Conservation (phyloP, 768 basidiomycete species). For the Lactarius vividus region DNA sequence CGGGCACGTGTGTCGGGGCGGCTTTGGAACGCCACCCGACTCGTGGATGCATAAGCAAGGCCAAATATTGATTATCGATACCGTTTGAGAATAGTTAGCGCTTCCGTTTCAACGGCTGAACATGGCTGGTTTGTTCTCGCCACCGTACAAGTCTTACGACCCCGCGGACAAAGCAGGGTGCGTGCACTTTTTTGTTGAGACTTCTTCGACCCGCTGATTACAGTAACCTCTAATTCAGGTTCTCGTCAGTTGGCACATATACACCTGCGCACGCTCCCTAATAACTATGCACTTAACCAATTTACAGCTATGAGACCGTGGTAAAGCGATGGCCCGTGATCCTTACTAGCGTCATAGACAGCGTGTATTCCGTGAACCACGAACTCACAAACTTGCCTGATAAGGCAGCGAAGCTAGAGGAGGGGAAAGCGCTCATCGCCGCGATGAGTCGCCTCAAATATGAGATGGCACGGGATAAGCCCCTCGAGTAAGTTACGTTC, state of each 20-base stretch:
- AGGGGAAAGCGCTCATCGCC: conserved; percentile 77
- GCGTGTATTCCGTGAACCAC: conserved; percentile 68
- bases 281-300: not conserved
- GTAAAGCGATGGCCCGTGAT: conserved; percentile 81
- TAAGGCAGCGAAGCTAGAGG: conserved; percentile 50
- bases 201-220: not conserved
- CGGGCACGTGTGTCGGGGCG: no score
- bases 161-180: conserved; percentile 67
- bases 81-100: not conserved
- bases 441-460: conserved; percentile 78
- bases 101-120: not conserved
- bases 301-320: conserved; percentile 70
- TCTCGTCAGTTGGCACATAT: conserved; percentile 51
- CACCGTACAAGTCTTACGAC: conserved; percentile 70
- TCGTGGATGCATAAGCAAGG: no score
- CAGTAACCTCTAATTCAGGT: conserved; percentile 37
- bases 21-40: no score
- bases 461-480: conserved; percentile 77
- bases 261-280: not conserved
- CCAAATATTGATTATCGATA: not conserved
- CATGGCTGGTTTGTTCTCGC: conserved; percentile 37
- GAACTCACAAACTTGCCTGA: conserved; percentile 42
- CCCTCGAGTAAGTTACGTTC: conserved; percentile 52
- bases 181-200: not conserved
- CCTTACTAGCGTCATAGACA: conserved; percentile 75